These are phyloP conservation scores for Verticillium alfalfae DNA, from an alignment of 2,329 filamentous ascomycete genomes.

Conservation along the genomic window DNA sequence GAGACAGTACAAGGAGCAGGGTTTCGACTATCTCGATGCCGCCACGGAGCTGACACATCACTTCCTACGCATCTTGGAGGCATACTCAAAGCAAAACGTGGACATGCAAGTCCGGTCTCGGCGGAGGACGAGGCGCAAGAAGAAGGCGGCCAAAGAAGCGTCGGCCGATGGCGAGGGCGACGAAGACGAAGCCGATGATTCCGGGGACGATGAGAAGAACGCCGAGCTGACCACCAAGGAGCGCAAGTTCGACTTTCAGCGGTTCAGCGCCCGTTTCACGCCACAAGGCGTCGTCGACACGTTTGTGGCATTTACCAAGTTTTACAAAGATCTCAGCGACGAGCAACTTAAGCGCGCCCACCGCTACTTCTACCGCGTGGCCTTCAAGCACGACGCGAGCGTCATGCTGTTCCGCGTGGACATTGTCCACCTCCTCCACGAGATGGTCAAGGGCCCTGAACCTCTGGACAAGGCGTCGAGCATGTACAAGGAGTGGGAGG, in stretches of 20 bases:
- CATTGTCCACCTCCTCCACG: conserved; percentile 81
- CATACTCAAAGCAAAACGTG: conserved; percentile 89
- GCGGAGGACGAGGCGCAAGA: conserved; percentile 66
- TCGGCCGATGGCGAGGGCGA: conserved; percentile 27
- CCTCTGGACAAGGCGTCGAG: conserved; percentile 61
- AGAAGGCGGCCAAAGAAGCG: conserved; percentile 52
- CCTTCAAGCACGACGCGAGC: conserved; percentile 90
- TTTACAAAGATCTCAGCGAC: conserved; percentile 73
- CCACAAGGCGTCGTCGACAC: conserved; percentile 84
- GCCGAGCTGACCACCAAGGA: conserved; percentile 71
- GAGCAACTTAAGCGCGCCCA: conserved; percentile 86
- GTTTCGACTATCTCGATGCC: conserved; percentile 88
- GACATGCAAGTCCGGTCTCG: conserved; percentile 89
- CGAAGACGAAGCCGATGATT: conserved; percentile 60
- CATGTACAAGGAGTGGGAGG: conserved; percentile 86
- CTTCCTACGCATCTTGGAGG: conserved; percentile 85
- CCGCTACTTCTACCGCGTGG: conserved; percentile 87
- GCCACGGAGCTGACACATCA: conserved; percentile 87
- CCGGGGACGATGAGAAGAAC: conserved; percentile 64
- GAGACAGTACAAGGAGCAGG: conserved; percentile 85
- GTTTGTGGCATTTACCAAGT: conserved; percentile 73
- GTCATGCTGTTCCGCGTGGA: conserved; percentile 88
- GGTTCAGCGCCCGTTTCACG: conserved; percentile 75
- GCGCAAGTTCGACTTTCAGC: conserved; percentile 88
- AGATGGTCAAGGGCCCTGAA: conserved; percentile 85